Percentiles rank a stretch among this genome's conserved stretches.
phyloP scores from a whole-genome alignment of 352 stramenopile genomes.

The Aphanomyces euteiches region DNA sequence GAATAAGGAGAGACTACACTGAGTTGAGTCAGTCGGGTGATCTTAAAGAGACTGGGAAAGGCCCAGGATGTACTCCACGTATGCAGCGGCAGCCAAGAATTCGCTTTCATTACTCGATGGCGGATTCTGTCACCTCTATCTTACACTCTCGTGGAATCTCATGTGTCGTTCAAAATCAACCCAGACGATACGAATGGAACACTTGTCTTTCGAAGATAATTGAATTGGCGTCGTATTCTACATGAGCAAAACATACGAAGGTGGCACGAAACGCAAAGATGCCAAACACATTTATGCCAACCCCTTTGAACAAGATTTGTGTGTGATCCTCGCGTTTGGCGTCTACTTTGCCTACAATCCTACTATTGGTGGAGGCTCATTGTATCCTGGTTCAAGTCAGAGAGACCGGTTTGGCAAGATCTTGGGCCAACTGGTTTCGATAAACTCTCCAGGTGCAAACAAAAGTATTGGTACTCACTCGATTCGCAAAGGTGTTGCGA shows the following conservation, averaged over 20 bases:
- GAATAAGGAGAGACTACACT: too few relatives aligned
- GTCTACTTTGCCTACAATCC: conserved; percentile 27
- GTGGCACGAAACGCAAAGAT: conserved; percentile 29
- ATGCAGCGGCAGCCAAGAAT: too few relatives aligned
- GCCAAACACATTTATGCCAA: conserved; percentile 40
- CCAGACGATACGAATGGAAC: background rate
- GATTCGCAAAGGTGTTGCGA: conserved; percentile 30
- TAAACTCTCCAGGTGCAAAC: too few relatives aligned
- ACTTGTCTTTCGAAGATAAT: conserved; percentile 37
- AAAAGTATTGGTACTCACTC: conserved; percentile 18
- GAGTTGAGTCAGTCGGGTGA: too few relatives aligned
- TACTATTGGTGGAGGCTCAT: background rate
- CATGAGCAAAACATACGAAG: conserved; percentile 42
- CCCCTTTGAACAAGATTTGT: conserved; percentile 34
- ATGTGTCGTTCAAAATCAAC: conserved; percentile 21
- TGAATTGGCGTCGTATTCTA: conserved; percentile 39
- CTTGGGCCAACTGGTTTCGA: too few relatives aligned
- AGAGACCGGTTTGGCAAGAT: too few relatives aligned
- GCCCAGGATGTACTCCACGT: too few relatives aligned
- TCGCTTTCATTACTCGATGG: too few relatives aligned
- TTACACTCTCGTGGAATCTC: conserved; percentile 8
- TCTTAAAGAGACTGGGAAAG: too few relatives aligned
- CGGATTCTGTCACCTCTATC: background rate
- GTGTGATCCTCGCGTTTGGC: conserved; percentile 35
- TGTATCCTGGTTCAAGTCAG: conserved; percentile 17